Evolutionary conservation across 2,329 filamentous ascomycete genomes (phyloP), one percentile per base, ranked within the genome.

Genomic region (Scedosporium minutisporum): DNA sequence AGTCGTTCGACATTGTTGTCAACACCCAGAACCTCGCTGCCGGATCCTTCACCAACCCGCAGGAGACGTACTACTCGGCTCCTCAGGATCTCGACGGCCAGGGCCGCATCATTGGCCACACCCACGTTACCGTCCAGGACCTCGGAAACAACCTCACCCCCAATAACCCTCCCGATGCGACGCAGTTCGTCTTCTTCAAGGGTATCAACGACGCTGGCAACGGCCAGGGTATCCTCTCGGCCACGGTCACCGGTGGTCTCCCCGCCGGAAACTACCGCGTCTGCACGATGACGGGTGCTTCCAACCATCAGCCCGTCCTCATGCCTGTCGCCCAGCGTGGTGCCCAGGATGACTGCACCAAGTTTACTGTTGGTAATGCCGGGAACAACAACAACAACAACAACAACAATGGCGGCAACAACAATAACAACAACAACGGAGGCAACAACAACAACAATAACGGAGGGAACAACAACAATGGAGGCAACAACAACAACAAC

Each of bases 311-410:
- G 75, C 83, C 84, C 63, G 83, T 87, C 9, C 70, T 86, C 62
- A 87, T 87, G 84, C 84, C 85, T 60, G 81, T 88, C 61, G 85
- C 86, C 62, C 85, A 87, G 74, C 82, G 86, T 72, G 86, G 86
- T 73, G 78, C 82, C 57, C 85, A 87, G 71, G 86, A 88, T 68
- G 85, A 88, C 70, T 88, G 85, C 70, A 75, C 80, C 60, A 83
- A 83, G 68, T 84, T 87, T 69, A 82, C 78, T 55, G 83, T 85
- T n/a, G 71, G 68, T 29, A 65, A 69, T 51, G 65, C 64, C 51
- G 65, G 42, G 16, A 33, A 46, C 55, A 65, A 68, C 62, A 64
- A 65, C 48, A 65, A 46, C 41, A 55, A 60, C 51, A 65, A 68
- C 62, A 64, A 65, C 42, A n/a, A n/a, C n/a, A 65, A 65, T 66